Base-by-base conservation (phyloP, 169 alveolate species). In the Eimeria praecox region DNA sequence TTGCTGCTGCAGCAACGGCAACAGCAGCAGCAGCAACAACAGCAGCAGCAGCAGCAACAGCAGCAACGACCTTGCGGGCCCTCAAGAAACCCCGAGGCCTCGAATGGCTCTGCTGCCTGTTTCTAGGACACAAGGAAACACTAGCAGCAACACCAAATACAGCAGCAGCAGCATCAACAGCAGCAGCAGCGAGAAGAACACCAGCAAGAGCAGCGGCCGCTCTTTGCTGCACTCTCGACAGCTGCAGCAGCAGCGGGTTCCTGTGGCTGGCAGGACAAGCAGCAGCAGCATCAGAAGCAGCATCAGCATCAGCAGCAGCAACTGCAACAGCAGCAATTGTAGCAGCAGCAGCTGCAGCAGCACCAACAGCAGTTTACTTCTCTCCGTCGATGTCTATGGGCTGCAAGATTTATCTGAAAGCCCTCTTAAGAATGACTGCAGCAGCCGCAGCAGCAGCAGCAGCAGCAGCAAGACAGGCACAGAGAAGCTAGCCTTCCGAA, bases 121-220 rank as follows among this genome's bases (percentile, higher is more conserved):
- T 3, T 78, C 64, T 64, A 40, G 64, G 89, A 49, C n/a, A 27
- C 59, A 78, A 46, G n/a, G 42, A 18, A 78, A 46, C 89, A 78
- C 64, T 64, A 46, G n/a, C 64, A 78, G 69, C 59, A 78, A 30
- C 89, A 52, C 62, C 62, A 52, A 52, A 52, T 52, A 52, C 62
- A 52, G 62, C 62, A n/a, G n/a, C n/a, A 52, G 62, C 62, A n/a
- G n/a, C n/a, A 52, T 12, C 62, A 52, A 52, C 62, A 52, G 62
- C 62, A 52, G 62, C 62, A 52, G 62, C 62, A 52, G 62, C 62
- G 18, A 52, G 62, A 52, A 52, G 18, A 52, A 12, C 62, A 52
- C 62, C 62, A 52, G 62, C 62, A 78, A 22, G 66, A 78, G 69
- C 89, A 78, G 89, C 89, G 27, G 89, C 89, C 27, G 89, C 64